These are phyloP conservation scores for Calocybe cyanea DNA, from an alignment of 768 basidiomycete genomes.

Conservation along the genomic window DNA sequence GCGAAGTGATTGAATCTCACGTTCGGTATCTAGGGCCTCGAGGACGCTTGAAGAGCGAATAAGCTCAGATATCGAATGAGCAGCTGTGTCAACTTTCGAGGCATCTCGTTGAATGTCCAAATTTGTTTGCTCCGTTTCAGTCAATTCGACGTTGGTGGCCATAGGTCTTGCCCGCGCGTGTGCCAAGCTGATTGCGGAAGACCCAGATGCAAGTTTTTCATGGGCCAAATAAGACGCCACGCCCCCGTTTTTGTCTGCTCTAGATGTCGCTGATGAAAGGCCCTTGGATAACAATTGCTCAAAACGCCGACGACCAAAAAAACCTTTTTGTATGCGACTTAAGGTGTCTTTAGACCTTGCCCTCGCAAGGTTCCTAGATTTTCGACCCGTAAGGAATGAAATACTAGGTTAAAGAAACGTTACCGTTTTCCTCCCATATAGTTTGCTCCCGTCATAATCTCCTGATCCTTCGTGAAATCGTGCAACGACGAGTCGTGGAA, in stretches of 20 bases:
- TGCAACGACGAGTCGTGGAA: too few species aligned
- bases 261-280: too few species aligned
- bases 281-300: slow-evolving; percentile 45
- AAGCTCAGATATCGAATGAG: slow-evolving; percentile 11
- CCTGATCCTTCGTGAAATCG: too few species aligned
- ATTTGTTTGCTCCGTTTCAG: not conserved
- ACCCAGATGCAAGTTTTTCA: not conserved
- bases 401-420: not conserved
- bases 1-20: slow-evolving; percentile 30
- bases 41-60: slow-evolving; percentile 32
- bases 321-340: slow-evolving; percentile 51
- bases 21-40: slow-evolving; percentile 40
- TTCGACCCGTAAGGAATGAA: not conserved
- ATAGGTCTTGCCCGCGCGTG: too few species aligned
- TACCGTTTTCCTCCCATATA: slow-evolving; percentile 79
- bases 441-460: slow-evolving; percentile 72
- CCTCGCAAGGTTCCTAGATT: slow-evolving; percentile 52
- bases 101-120: slow-evolving; percentile 19
- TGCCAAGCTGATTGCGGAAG: slow-evolving; percentile 18
- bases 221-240: not conserved
- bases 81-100: slow-evolving; percentile 5
- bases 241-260: slow-evolving; percentile 5
- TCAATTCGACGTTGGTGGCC: slow-evolving; percentile 10
- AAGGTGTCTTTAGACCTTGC: slow-evolving; percentile 54
- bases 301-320: slow-evolving; percentile 60